Evolutionary conservation across 1,284 basidiomycete genomes (phyloP).

Genomic region (Grifola frondosa): DNA sequence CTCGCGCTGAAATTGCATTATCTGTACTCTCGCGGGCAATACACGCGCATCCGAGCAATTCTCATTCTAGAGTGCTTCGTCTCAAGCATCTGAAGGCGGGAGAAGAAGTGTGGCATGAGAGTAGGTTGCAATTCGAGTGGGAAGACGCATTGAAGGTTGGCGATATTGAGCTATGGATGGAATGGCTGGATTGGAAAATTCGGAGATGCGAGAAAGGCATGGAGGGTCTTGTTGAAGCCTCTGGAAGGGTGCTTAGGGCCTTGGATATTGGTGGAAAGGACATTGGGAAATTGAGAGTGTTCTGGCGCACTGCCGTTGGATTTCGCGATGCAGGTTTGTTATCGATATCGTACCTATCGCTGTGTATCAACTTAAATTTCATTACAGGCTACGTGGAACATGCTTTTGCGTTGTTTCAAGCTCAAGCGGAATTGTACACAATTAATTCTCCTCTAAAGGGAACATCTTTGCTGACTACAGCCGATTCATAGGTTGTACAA

Average conservation of each 20-base stretch:
- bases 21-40: constrained; percentile 69
- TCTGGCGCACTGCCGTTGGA: constrained; percentile 71
- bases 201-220: constrained; percentile 44
- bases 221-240: constrained; percentile 52
- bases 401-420: constrained; percentile 72
- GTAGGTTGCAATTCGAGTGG: constrained; percentile 66
- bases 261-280: constrained; percentile 43
- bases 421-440: constrained; percentile 69
- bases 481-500: constrained; percentile 49
- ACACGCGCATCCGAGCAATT: constrained; percentile 51
- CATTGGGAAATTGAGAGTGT: constrained; percentile 55
- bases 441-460: not conserved
- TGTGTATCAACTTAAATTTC: not conserved
- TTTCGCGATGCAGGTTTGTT: constrained; percentile 67
- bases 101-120: constrained; percentile 65
- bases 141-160: constrained; percentile 58
- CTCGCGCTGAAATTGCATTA: constrained; percentile 67
- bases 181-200: constrained; percentile 76
- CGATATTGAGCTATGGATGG: constrained; percentile 59
- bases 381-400: constrained; percentile 49
- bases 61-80: constrained; percentile 47
- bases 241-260: constrained; percentile 40
- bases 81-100: constrained; percentile 70
- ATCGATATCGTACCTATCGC: not conserved
- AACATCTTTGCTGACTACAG: constrained; percentile 3